phyloP scores from a whole-genome alignment of 1,284 basidiomycete species.

The Schizopora paradoxa region DNA sequence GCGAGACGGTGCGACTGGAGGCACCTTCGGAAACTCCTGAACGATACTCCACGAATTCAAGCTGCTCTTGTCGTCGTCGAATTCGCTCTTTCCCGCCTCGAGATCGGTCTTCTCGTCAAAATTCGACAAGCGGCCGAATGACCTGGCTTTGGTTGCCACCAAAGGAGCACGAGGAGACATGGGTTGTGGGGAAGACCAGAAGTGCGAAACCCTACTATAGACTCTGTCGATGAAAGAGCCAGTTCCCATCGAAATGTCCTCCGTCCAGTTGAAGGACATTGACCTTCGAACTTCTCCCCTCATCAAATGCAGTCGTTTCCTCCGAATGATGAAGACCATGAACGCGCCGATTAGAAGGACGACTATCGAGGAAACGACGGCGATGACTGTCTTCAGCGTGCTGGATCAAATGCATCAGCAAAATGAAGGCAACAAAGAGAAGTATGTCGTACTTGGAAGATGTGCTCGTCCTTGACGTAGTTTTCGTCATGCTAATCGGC shows the following conservation, averaged over 20 bases:
- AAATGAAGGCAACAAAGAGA: background rate
- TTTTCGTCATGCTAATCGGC: too few relatives aligned
- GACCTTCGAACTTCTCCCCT: slow-evolving; percentile 1
- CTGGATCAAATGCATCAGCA: background rate
- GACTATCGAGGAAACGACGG: background rate
- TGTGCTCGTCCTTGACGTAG: too few relatives aligned
- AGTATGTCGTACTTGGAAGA: background rate
- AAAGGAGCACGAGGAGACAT: too few relatives aligned
- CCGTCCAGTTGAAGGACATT: slow-evolving; percentile 16
- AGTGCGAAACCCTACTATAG: slow-evolving; percentile 7
- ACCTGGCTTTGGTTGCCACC: too few relatives aligned
- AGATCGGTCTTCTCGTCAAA: too few relatives aligned
- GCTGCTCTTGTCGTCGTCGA: too few relatives aligned
- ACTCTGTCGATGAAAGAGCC: slow-evolving; percentile 13
- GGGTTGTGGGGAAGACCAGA: slow-evolving; percentile 1
- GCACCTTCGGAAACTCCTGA: too few relatives aligned
- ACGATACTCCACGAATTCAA: too few relatives aligned
- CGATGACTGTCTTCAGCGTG: background rate
- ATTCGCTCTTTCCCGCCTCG: too few relatives aligned
- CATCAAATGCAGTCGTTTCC: background rate
- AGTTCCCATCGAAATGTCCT: slow-evolving; percentile 17
- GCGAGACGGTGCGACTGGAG: too few relatives aligned
- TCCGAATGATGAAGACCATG: slow-evolving; percentile 7
- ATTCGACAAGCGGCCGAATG: too few relatives aligned
- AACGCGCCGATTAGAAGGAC: too few relatives aligned